phyloP scores from a whole-genome alignment of 257 asterid species.

The Primulina huaijiensis region DNA sequence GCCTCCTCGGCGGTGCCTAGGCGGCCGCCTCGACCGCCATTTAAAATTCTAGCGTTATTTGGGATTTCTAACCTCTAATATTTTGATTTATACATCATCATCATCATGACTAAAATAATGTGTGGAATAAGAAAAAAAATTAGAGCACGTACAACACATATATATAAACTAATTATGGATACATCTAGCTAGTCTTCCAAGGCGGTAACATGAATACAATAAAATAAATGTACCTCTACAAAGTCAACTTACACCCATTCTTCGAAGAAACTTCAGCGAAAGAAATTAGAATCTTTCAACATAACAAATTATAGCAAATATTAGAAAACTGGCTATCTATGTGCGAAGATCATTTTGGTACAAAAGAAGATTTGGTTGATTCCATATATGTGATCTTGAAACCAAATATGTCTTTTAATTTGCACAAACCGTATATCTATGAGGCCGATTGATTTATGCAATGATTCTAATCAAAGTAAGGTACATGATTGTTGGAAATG shows the following conservation, averaged over 20 bases:
- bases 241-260: neutral
- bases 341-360: neutral
- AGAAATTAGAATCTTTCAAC: neutral
- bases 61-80: neutral
- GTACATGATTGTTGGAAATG: conserved; percentile 52
- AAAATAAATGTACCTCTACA: neutral
- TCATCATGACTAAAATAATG: no score
- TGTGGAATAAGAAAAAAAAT: neutral
- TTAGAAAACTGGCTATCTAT: neutral
- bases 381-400: neutral
- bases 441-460: neutral
- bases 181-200: neutral
- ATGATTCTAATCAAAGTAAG: conserved; percentile 45
- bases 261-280: neutral
- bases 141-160: neutral
- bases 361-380: neutral
- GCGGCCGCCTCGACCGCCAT: no score
- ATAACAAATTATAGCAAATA: neutral
- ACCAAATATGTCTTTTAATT: neutral
- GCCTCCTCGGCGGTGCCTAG: no score
- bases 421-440: neutral
- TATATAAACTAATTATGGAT: neutral
- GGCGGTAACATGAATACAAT: neutral
- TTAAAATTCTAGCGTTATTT: no score
- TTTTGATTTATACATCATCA: neutral